Evolutionary conservation across 805 yeast genomes (phyloP).

Genomic region (Geotrichum ghanense): DNA sequence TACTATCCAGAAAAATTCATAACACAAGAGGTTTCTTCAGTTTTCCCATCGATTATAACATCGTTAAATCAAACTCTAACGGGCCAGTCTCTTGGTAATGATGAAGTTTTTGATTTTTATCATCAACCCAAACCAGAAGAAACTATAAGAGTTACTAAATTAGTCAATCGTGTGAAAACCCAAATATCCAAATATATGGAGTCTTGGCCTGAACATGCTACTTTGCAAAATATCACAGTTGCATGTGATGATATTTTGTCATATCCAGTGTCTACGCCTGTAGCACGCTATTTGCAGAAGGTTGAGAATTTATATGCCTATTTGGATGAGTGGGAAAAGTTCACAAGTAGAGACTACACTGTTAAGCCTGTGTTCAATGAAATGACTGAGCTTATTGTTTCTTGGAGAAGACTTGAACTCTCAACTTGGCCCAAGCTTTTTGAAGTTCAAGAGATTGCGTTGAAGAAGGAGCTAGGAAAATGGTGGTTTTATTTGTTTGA

Average conservation of each 20-base stretch:
- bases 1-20: not conserved
- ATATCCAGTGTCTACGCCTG: constrained; percentile 55
- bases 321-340: constrained; percentile 87
- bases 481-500: constrained; percentile 95
- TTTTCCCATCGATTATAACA: constrained; percentile 30
- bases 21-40: not conserved
- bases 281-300: constrained; percentile 68
- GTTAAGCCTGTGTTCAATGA: constrained; percentile 43
- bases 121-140: constrained; percentile 49
- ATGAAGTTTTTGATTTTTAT: constrained; percentile 50
- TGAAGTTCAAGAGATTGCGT: constrained; percentile 41
- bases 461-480: constrained; percentile 42
- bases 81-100: constrained; percentile 15
- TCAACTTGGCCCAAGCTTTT: constrained; percentile 76
- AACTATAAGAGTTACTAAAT: constrained; percentile 43
- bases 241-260: constrained; percentile 55
- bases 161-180: constrained; percentile 35
- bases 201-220: constrained; percentile 95
- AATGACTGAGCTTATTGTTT: constrained; percentile 58
- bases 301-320: constrained; percentile 77
- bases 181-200: constrained; percentile 37
- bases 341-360: constrained; percentile 70
- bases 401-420: constrained; percentile 86
- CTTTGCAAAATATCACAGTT: constrained; percentile 54
- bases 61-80: constrained; percentile 23